Conservation (phyloP, 1,284 basidiomycete species). For the Melampsora larici-populina region DNA sequence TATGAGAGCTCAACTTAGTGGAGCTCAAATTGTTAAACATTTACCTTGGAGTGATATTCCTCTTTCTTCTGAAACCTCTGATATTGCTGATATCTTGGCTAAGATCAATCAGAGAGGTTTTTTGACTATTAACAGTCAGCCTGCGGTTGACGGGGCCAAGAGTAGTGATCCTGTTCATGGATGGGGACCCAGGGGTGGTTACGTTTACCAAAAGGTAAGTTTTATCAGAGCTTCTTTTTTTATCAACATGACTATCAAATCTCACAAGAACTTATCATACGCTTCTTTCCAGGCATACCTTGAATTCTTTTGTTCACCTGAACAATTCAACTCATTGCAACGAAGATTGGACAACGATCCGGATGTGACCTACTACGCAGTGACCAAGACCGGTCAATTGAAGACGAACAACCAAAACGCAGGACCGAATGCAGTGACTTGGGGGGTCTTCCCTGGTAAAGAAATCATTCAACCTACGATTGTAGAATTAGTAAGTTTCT, state of each 20-base stretch:
- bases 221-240: slow-evolving; percentile 50
- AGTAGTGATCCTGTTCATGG: slow-evolving; percentile 64
- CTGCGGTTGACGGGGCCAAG: slow-evolving; percentile 85
- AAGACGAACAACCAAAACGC: slow-evolving; percentile 86
- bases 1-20: slow-evolving; percentile 60
- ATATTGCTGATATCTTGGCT: slow-evolving; percentile 75
- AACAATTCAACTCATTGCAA: slow-evolving; percentile 71
- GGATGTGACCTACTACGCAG: slow-evolving; percentile 93
- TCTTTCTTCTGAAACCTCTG: slow-evolving; percentile 75
- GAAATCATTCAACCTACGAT: slow-evolving; percentile 98
- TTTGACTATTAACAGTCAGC: slow-evolving; percentile 97
- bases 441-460: slow-evolving; percentile 98
- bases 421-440: slow-evolving; percentile 96
- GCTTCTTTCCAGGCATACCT: slow-evolving; percentile 73
- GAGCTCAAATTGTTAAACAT: slow-evolving; percentile 58
- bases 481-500: slow-evolving; percentile 92
- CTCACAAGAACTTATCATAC: background rate
- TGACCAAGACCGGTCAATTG: slow-evolving; percentile 72
- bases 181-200: slow-evolving; percentile 57
- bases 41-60: slow-evolving; percentile 95
- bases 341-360: slow-evolving; percentile 80
- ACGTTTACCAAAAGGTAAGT: slow-evolving; percentile 70
- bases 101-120: slow-evolving; percentile 85
- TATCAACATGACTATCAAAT: slow-evolving; percentile 18
- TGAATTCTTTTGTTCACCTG: slow-evolving; percentile 85